Percentiles rank a stretch among this genome's conserved stretches.
These are phyloP conservation scores for Coemansia furcata DNA, from an alignment of 192 early-diverging fungal species.

Conservation along the genomic window DNA sequence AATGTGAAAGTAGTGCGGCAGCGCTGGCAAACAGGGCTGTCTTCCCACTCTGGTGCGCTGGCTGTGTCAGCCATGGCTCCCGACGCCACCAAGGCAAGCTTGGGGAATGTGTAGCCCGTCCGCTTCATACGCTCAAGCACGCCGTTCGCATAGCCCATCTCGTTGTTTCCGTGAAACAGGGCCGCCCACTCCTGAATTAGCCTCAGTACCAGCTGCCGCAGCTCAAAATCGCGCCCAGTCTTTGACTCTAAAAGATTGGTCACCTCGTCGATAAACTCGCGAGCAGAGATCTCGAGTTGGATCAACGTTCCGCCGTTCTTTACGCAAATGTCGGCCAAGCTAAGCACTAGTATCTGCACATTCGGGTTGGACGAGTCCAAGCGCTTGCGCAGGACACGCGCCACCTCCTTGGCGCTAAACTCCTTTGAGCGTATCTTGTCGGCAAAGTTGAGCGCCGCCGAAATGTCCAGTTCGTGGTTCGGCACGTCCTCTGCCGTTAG, in stretches of 20 bases:
- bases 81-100: conserved; percentile 59
- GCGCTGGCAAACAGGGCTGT: conserved; percentile 89
- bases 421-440: conserved; percentile 91
- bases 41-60: conserved; percentile 95
- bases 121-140: conserved; percentile 79
- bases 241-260: conserved; percentile 56
- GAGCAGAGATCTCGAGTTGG: conserved; percentile 77
- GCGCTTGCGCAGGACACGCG: conserved; percentile 72
- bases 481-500: conserved; percentile 91
- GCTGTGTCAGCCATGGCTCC: conserved; percentile 79
- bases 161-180: conserved; percentile 74
- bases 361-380: conserved; percentile 91
- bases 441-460: conserved; percentile 81
- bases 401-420: conserved; percentile 70
- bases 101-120: conserved; percentile 70
- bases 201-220: conserved; percentile 69
- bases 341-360: conserved; percentile 85
- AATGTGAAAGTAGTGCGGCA: conserved; percentile 91
- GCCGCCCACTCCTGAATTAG: conserved; percentile 91
- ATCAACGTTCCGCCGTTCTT: conserved; percentile 93
- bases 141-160: conserved; percentile 75
- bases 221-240: conserved; percentile 68
- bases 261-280: conserved; percentile 89
- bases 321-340: conserved; percentile 87
- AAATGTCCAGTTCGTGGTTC: conserved; percentile 80